A percentile compares a stretch with the other conserved stretches of the same genome.
Conservation (phyloP, 371 early-diverging fungal genomes). For the Mucor velutinosus region DNA sequence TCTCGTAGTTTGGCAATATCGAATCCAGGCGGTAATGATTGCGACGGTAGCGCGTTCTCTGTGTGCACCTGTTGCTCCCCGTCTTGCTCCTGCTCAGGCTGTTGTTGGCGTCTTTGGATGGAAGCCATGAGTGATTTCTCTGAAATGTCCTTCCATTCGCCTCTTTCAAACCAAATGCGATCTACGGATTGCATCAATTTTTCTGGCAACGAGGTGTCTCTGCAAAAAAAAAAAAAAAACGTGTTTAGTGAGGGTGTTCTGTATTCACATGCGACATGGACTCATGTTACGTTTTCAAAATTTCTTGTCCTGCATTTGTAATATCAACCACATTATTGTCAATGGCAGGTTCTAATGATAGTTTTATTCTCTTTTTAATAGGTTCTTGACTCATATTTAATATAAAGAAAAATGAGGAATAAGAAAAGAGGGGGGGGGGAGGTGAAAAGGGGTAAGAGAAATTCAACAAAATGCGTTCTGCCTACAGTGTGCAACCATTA, state of each 20-base stretch:
- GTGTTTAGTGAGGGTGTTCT: neutral
- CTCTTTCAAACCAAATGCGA: constrained; percentile 56
- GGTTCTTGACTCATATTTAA: constrained; percentile 24
- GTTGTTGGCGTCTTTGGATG: constrained; percentile 14
- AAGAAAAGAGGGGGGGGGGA: neutral
- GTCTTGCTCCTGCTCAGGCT: neutral
- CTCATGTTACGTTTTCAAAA: constrained; percentile 50
- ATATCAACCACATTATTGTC: constrained; percentile 56
- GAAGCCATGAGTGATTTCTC: constrained; percentile 44
- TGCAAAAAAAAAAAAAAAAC: constrained; percentile 8
- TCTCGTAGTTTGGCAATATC: constrained; percentile 45
- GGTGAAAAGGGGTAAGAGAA: neutral
- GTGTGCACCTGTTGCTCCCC: constrained; percentile 2
- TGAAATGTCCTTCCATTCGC: constrained; percentile 57
- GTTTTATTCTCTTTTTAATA: constrained; percentile 49
- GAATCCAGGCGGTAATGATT: constrained; percentile 23
- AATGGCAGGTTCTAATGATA: constrained; percentile 57
- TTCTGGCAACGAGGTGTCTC: constrained; percentile 57
- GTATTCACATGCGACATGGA: neutral
- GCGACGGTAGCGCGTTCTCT: constrained; percentile 6
- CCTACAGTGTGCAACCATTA: neutral
- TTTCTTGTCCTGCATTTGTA: constrained; percentile 58
- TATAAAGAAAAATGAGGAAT: neutral
- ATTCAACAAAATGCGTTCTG: neutral
- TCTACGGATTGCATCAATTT: constrained; percentile 60